Evolutionary conservation across 306 rosid species (phyloP).

Genomic region (Ochetophila trinervis): DNA sequence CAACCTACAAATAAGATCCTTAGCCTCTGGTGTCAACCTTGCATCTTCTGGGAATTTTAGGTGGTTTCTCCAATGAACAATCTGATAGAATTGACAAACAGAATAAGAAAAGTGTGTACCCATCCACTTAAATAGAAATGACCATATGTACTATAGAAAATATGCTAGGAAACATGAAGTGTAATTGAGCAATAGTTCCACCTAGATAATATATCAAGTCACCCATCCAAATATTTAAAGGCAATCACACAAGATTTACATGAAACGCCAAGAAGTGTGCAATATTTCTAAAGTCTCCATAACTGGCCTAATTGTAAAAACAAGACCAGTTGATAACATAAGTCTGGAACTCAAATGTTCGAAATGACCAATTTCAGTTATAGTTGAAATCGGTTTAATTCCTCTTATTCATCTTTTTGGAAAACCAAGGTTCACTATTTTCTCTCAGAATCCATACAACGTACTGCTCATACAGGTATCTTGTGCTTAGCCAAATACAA

Average conservation of each 20-base stretch:
- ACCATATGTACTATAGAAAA: neutral
- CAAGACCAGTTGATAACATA: neutral
- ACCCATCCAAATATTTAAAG: too few species aligned
- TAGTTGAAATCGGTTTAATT: neutral
- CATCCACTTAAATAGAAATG: constrained; percentile 12
- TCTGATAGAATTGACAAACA: constrained; percentile 49
- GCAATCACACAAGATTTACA: neutral
- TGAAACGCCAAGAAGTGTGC: neutral
- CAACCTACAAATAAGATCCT: constrained; percentile 88
- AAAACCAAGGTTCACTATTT: neutral
- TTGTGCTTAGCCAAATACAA: constrained; percentile 21
- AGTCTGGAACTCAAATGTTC: neutral
- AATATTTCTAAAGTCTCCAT: neutral
- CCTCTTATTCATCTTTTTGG: neutral
- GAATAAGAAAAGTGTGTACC: constrained; percentile 22
- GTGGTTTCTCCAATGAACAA: constrained; percentile 96
- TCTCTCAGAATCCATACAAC: neutral
- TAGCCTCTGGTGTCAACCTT: constrained; percentile 74
- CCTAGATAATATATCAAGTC: neutral
- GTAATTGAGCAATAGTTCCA: neutral
- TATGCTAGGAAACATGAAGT: neutral
- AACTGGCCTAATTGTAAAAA: neutral
- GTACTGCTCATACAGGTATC: constrained; percentile 9
- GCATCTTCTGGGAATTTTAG: constrained; percentile 86
- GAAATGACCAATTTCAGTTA: neutral